Evolutionary conservation across 139 green algal species (phyloP), one percentile per base, ranked within the genome.

Genomic region (Zygnema cylindricum): DNA sequence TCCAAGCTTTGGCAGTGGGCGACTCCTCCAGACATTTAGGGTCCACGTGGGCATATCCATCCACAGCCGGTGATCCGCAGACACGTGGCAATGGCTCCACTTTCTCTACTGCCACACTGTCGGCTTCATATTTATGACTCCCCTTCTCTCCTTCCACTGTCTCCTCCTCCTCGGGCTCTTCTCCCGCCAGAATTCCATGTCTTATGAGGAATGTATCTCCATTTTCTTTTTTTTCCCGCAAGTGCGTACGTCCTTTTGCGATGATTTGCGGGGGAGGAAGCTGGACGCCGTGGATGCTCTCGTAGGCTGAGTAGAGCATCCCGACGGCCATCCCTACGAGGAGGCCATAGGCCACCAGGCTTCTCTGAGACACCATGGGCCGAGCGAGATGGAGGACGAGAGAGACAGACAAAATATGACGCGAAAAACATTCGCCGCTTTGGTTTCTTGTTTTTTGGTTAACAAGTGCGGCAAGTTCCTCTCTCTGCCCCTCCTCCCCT

Each of bases 1-100:
- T 38, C 71, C 88, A 94, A 83, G 86, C 89, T 0, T 33, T 42
- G 1, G 89, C 90, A 43, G 95, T 95, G 0, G 93, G 92, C 0
- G 89, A 93, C 21, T 42, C 30, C 40, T 92, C 69, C 33, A 96
- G 73, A 84, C 95, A 97, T 32, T 83, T 55, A 1, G 90, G 55
- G 35, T 96, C 84, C 1, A 97, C 94, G 54, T 95, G 93, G 0
- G 93, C 90, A 84, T 97, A 97, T 16, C 90, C 93, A 76, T 96
- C 94, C 21, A 94, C 81, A 16, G 94, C 94, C 3, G 94, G 94
- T 1, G 91, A 95, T 69, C 94, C 94, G 57, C 94, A 96, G 33
- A 92, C 93, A 0, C 93, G 87, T 2, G 43, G 39, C 73, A 89
- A 49, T 69, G 82, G 82, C 73, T 21, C 73, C 35, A 21, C 73